Evolutionary conservation across 1,284 basidiomycete genomes (phyloP), one percentile per base, ranked within the genome.

Genomic region (Schizopora paradoxa): DNA sequence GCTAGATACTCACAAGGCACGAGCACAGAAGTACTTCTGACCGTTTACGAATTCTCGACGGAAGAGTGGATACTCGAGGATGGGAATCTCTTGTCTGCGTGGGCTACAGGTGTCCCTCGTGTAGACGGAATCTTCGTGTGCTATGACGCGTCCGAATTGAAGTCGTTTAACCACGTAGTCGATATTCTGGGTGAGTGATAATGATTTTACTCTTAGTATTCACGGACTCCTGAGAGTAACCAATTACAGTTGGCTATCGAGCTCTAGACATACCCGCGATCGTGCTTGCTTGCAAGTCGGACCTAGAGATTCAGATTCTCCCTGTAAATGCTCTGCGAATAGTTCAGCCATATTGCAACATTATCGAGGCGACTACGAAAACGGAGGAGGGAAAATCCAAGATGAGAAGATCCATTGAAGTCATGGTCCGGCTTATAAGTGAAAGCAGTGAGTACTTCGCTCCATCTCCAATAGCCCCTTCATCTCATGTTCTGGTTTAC

Each of bases 271-370:
- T 79, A 28, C 74, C 85, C 5, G 65, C 73, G n/a, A 66, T 87
- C 22, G 81, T 82, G 16, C 66, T 90, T 13, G 83, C 83, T 19
- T 86, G 87, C 65, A 90, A 89, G 61, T 77, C 77, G 7, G 86
- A 90, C 58, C 62, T 82, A 23, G 67, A 70, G 14, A 68, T 66
- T 29, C 66, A 66, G 34, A 68, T 87, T n/a, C 69, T 81, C 51
- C 77, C 81, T 8, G 63, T 69, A 47, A 64, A 66, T 35, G 80
- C 78, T 3, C 56, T 69, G 21, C 63, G 64, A 21, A 60, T 76
- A 32, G 64, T 82, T 25, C 61, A 69, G 19, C 60, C 63, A 29
- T 80, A 80, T 56, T 79, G 84, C 54, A 74, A 77, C 5, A 83
- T 90, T 18, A 75, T 86, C 10, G 77, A 83, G 58, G 79, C 84